phyloP scores from a whole-genome alignment of 768 basidiomycete genomes.

The Porphyrellus cyaneotinctus region DNA sequence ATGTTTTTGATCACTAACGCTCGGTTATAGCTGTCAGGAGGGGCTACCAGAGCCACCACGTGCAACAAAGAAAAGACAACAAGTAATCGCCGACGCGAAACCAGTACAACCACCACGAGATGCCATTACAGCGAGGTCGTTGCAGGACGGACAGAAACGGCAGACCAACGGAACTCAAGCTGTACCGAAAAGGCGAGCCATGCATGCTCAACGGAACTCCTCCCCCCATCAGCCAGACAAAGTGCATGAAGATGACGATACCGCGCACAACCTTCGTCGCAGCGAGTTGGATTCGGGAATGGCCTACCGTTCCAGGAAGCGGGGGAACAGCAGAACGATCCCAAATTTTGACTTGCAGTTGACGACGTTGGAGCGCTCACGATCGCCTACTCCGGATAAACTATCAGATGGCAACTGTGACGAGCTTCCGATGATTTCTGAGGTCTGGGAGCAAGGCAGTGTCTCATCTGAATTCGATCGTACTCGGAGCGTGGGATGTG shows the following conservation, averaged over 20 bases:
- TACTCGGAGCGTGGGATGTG: constrained; percentile 32
- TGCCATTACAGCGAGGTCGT: neutral
- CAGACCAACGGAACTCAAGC: neutral
- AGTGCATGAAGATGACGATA: constrained; percentile 41
- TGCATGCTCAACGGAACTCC: constrained; percentile 20
- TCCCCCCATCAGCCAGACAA: constrained; percentile 39
- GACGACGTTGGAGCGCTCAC: constrained; percentile 27
- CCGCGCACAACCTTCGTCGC: constrained; percentile 36
- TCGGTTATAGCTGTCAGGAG: constrained; percentile 61
- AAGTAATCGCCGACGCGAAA: constrained; percentile 20
- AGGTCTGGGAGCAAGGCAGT: constrained; percentile 32
- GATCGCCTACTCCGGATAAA: constrained; percentile 13
- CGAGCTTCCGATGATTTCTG: constrained; percentile 32
- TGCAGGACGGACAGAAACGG: constrained; percentile 1
- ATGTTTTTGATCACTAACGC: constrained; percentile 6
- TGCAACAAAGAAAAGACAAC: constrained; percentile 30
- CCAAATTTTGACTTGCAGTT: constrained; percentile 53
- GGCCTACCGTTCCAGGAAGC: constrained; percentile 15
- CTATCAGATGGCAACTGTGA: constrained; percentile 32
- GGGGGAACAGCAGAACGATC: constrained; percentile 16
- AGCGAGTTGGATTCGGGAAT: constrained; percentile 43
- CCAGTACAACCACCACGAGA: neutral
- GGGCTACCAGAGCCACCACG: constrained; percentile 55
- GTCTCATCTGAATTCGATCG: constrained; percentile 32
- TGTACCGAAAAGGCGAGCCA: constrained; percentile 23